Percentiles rank a stretch among this genome's conserved stretches.
Evolutionary conservation across 2,329 filamentous ascomycete species (phyloP).

Genomic region (Dendryphion nanum): DNA sequence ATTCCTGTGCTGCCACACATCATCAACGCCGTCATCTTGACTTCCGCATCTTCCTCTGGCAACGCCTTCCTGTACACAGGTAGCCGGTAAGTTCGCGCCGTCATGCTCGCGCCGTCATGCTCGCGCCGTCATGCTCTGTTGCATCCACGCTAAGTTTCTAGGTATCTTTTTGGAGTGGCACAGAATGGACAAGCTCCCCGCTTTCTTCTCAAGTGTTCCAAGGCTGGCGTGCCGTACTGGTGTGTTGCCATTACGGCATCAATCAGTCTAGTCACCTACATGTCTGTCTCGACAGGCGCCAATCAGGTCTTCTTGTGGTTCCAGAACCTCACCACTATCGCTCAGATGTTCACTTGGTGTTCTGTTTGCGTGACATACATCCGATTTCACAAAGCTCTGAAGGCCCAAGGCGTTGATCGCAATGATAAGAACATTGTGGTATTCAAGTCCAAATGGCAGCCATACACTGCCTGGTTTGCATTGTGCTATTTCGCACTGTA

Average conservation of each 20-base stretch:
- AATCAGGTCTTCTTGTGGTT: constrained; percentile 64
- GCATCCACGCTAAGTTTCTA: constrained; percentile 50
- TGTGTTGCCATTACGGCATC: constrained; percentile 38
- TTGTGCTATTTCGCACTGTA: constrained; percentile 16
- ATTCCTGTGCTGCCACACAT: constrained; percentile 37
- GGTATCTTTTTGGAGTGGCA: constrained; percentile 50
- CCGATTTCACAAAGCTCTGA: constrained; percentile 50
- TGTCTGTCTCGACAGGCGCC: constrained; percentile 48
- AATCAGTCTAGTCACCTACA: constrained; percentile 49
- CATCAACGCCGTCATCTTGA: constrained; percentile 24
- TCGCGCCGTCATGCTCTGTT: constrained; percentile 69
- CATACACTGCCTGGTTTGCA: constrained; percentile 48
- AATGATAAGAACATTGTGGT: constrained; percentile 50
- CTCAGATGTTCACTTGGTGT: constrained; percentile 56
- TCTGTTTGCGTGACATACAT: constrained; percentile 57
- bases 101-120: constrained; percentile 71
- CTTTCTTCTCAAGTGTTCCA: constrained; percentile 51
- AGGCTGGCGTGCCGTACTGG: constrained; percentile 43
- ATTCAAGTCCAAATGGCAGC: constrained; percentile 48
- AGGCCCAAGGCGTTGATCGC: constrained; percentile 57
- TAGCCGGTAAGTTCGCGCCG: constrained; percentile 64
- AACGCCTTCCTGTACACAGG: constrained; percentile 26
- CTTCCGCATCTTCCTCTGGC: constrained; percentile 24
- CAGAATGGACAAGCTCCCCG: constrained; percentile 54
- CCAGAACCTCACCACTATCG: constrained; percentile 64